Conservation (phyloP, 192 early-diverging fungal genomes). For the Coemansia biformis region DNA sequence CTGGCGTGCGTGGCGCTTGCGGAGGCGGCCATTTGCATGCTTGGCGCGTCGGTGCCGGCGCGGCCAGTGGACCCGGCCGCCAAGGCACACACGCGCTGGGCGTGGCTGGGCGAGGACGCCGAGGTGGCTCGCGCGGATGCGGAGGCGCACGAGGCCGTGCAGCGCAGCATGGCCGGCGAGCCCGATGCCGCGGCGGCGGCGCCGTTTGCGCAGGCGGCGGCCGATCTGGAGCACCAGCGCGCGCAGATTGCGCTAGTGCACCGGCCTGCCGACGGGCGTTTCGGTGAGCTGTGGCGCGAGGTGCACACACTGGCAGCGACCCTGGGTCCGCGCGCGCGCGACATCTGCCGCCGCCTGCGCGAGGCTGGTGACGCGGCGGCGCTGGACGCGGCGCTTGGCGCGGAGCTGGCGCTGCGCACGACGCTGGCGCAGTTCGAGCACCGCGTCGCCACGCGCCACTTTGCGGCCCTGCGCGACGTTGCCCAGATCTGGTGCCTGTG, state of each 20-base stretch:
- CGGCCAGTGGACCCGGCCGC: constrained; percentile 82
- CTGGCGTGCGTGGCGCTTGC: constrained; percentile 7
- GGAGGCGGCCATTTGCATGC: constrained; percentile 54
- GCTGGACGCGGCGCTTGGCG: not conserved
- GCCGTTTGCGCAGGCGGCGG: constrained; percentile 8
- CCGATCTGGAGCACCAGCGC: constrained; percentile 19
- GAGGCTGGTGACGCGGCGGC: not conserved
- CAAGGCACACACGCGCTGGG: constrained; percentile 59
- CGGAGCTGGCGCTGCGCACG: constrained; percentile 10
- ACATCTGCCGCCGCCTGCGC: constrained; percentile 5
- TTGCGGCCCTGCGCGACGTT: constrained; percentile 31
- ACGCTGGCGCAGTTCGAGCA: constrained; percentile 37
- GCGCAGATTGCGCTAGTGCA: constrained; percentile 39
- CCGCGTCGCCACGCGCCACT: constrained; percentile 29
- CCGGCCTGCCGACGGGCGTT: constrained; percentile 21
- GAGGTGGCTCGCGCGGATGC: constrained; percentile 53
- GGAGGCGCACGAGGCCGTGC: constrained; percentile 53
- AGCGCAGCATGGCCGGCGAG: constrained; percentile 60
- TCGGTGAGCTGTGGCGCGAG: constrained; percentile 49
- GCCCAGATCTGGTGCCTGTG: constrained; percentile 43
- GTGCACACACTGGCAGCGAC: constrained; percentile 15
- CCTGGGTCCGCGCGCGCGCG: constrained; percentile 16
- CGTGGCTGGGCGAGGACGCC: constrained; percentile 58
- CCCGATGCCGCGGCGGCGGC: constrained; percentile 11
- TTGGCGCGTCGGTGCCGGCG: constrained; percentile 70